Conservation (phyloP, 345 rosid species). For the Boechera stricta region DNA sequence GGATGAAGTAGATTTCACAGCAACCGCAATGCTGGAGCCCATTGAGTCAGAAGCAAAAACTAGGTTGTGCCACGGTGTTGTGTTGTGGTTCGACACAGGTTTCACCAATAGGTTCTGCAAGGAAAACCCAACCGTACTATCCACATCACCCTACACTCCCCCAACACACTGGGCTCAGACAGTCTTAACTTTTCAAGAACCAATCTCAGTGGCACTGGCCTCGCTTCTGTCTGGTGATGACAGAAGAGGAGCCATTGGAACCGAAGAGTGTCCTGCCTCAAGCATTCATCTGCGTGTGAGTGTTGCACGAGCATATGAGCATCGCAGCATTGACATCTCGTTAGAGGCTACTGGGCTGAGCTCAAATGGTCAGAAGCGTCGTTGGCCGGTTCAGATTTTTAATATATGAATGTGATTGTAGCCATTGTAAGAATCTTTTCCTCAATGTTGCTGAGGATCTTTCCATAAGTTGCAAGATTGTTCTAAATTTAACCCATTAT, state of each 20-base stretch:
- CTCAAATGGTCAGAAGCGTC: slow-evolving; percentile 57
- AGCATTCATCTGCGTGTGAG: slow-evolving; percentile 74
- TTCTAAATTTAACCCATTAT: background rate
- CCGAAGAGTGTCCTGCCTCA: slow-evolving; percentile 61
- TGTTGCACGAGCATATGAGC: slow-evolving; percentile 73
- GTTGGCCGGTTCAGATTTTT: slow-evolving; percentile 82
- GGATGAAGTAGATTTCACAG: slow-evolving; percentile 92
- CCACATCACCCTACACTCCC: slow-evolving; percentile 84
- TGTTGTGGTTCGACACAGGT: slow-evolving; percentile 92
- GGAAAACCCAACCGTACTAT: slow-evolving; percentile 71
- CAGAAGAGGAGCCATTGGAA: slow-evolving; percentile 56
- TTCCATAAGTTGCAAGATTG: slow-evolving; percentile 8
- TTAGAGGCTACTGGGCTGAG: slow-evolving; percentile 65
- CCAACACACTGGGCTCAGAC: slow-evolving; percentile 97
- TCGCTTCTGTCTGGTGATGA: slow-evolving; percentile 38
- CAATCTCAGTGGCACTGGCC: slow-evolving; percentile 71
- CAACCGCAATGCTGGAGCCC: slow-evolving; percentile 48
- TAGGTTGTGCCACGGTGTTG: slow-evolving; percentile 71
- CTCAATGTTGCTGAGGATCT: background rate
- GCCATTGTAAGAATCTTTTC: slow-evolving; percentile 12
- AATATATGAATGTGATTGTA: slow-evolving; percentile 53
- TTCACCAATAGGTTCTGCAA: slow-evolving; percentile 89
- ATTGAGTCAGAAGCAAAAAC: slow-evolving; percentile 33
- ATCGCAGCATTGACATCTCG: slow-evolving; percentile 88
- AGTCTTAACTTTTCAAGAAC: slow-evolving; percentile 76